Evolutionary conservation across 2,329 filamentous ascomycete species (phyloP), one percentile per base, ranked within the genome.

Genomic region (Mycosphaerella sp.): DNA sequence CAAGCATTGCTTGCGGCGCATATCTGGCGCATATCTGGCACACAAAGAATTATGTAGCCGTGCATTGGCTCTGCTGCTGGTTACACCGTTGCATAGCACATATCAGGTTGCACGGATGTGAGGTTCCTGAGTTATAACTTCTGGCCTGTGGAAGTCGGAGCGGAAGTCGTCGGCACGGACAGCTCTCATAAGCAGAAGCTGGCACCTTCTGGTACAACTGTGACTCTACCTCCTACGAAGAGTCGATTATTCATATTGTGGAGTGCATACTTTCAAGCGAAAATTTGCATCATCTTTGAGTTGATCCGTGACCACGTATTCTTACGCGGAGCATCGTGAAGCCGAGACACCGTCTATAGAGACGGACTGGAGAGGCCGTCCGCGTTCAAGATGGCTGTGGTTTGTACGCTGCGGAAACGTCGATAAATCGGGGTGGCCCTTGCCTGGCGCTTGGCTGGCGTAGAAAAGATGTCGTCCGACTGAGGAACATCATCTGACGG

Each of bases 291-390:
- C 6, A 29, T 29, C 6, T 29, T 29, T 29, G 26, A 29, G 26
- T 6, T 29, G 6, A 29, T 29, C 26, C 26, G 26, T 29, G 26
- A 29, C 26, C 26, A 29, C 1, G 6, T 6, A 29, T 29, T 29
- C 26, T 29, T 6, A 4, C 26, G 6, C 26, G 6, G 26, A 29
- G 26, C 26, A 29, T 29, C 26, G 34, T 9, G 4, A 38, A 38
- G 10, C 10, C 10, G 38, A 49, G 47, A 29, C 29, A 23, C 26
- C 10, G 21, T 7, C 23, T 21, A 48, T 7, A 44, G 34, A 8
- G 45, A 45, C 10, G 63, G 62, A 51, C 62, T 66, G n/a, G 61
- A 62, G 17, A 61, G 42, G 3, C 62, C 62, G 44, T 60, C 59
- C 4, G 56, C 64, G 36, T 62, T 55, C 14, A 66, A 55, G 21